Evolutionary conservation across 768 basidiomycete genomes (phyloP).

Genomic region (Auriscalpium microsporum): DNA sequence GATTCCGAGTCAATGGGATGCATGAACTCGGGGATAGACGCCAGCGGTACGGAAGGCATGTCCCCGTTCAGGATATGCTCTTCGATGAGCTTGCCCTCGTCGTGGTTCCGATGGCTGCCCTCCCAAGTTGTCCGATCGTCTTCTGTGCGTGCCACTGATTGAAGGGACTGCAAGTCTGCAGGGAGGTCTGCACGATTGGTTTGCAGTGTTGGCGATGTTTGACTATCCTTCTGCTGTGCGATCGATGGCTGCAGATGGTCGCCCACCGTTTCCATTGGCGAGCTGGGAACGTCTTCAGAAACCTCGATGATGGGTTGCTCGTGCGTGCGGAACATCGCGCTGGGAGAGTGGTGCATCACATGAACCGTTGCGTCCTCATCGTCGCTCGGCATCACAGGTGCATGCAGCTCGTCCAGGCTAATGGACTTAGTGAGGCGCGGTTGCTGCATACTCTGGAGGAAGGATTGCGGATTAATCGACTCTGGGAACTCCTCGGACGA

Average conservation of each 20-base stretch:
- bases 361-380: constrained; percentile 61
- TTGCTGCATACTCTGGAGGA: constrained; percentile 24
- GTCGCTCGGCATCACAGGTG: constrained; percentile 31
- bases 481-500: constrained; percentile 36
- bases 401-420: constrained; percentile 30
- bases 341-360: constrained; percentile 29
- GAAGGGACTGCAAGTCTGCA: constrained; percentile 41
- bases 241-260: constrained; percentile 16
- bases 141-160: constrained; percentile 37
- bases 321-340: background rate
- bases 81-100: constrained; percentile 32
- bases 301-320: constrained; percentile 2
- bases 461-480: constrained; percentile 41
- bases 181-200: background rate
- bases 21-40: constrained; percentile 20
- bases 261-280: constrained; percentile 32
- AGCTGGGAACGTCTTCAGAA: constrained; percentile 2
- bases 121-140: constrained; percentile 55
- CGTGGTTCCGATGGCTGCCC: constrained; percentile 28
- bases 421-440: constrained; percentile 25
- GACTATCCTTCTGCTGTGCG: background rate
- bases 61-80: constrained; percentile 49
- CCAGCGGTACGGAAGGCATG: constrained; percentile 39
- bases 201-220: background rate
- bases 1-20: constrained; percentile 32